Evolutionary conservation across 2,329 filamentous ascomycete species (phyloP).

Genomic region (Colletotrichum musae): DNA sequence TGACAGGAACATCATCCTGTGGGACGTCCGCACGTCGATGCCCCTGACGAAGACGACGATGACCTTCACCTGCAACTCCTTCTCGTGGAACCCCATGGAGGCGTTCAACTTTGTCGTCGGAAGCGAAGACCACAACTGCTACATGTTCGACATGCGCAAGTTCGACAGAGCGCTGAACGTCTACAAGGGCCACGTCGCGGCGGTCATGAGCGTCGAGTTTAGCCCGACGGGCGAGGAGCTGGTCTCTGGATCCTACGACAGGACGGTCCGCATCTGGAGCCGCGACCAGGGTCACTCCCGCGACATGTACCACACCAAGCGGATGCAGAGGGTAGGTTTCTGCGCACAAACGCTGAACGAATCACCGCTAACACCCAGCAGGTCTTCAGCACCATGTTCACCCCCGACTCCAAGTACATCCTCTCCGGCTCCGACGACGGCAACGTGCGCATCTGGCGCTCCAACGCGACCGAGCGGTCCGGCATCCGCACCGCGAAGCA

Average conservation of each 20-base stretch:
- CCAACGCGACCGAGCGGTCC: constrained; percentile 85
- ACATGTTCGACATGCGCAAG: constrained; percentile 92
- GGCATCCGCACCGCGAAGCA: constrained; percentile 90
- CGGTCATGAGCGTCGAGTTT: constrained; percentile 97
- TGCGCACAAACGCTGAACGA: not conserved
- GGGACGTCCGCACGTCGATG: constrained; percentile 89
- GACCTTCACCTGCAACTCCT: constrained; percentile 84
- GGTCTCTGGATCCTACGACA: constrained; percentile 88
- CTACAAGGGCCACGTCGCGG: constrained; percentile 88
- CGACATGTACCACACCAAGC: constrained; percentile 97
- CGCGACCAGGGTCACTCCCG: constrained; percentile 85
- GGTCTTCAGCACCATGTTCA: constrained; percentile 85
- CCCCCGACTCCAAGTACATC: constrained; percentile 90
- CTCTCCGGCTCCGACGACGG: constrained; percentile 95
- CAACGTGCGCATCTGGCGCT: constrained; percentile 88
- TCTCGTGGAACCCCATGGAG: constrained; percentile 97
- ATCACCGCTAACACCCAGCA: not conserved
- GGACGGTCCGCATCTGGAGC: constrained; percentile 89
- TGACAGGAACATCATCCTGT: constrained; percentile 89
- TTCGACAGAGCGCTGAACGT: constrained; percentile 91
- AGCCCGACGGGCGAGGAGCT: constrained; percentile 95
- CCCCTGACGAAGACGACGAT: constrained; percentile 87
- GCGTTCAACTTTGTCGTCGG: constrained; percentile 95
- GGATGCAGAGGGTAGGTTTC: constrained; percentile 86
- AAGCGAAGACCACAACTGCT: constrained; percentile 92